Conservation (phyloP, 345 rosid genomes). For the Laguncularia racemosa region DNA sequence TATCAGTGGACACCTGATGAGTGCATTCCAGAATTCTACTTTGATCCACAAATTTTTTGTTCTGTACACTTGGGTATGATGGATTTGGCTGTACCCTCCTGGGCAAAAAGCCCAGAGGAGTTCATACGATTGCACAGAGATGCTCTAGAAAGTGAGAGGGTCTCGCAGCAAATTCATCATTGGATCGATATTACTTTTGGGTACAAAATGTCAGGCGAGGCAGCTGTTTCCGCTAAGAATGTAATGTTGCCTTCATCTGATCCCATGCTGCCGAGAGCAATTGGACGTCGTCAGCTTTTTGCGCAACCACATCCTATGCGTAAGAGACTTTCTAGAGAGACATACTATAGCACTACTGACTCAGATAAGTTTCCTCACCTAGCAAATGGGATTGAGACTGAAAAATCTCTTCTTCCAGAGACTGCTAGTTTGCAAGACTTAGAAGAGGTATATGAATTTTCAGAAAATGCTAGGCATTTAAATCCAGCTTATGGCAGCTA, state of each 20-base stretch:
- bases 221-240: constrained; percentile 85
- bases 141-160: constrained; percentile 74
- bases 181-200: constrained; percentile 95
- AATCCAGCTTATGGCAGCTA: constrained; percentile 47
- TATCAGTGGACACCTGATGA: constrained; percentile 99
- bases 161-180: constrained; percentile 66
- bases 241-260: constrained; percentile 89
- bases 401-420: constrained; percentile 36
- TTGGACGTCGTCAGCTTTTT: constrained; percentile 89
- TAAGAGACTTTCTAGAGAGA: constrained; percentile 26
- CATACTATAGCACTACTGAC: constrained; percentile 14
- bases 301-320: constrained; percentile 68
- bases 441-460: constrained; percentile 71
- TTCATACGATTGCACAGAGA: constrained; percentile 78
- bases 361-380: constrained; percentile 24
- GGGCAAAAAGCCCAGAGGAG: constrained; percentile 81
- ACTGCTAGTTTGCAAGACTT: constrained; percentile 50
- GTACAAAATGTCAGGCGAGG: constrained; percentile 84
- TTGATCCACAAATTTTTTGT: constrained; percentile 65
- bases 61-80: constrained; percentile 79
- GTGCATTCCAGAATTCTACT: constrained; percentile 93
- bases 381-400: constrained; percentile 28
- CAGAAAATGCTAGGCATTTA: constrained; percentile 58
- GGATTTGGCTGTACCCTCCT: constrained; percentile 81
- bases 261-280: constrained; percentile 52